phyloP scores from a whole-genome alignment of 1,284 basidiomycete species.

The Marasmius fiardii region DNA sequence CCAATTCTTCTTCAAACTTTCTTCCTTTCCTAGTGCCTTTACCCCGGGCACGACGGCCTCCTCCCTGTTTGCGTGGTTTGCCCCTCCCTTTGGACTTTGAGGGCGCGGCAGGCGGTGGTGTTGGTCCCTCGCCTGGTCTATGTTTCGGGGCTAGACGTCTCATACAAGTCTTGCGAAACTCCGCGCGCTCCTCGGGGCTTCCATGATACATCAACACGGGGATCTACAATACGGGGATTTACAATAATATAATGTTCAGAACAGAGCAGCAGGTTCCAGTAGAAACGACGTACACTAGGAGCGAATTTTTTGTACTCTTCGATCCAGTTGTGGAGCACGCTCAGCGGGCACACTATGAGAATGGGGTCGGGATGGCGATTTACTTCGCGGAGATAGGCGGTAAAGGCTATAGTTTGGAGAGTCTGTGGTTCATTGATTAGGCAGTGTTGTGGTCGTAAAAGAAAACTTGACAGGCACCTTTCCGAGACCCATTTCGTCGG shows the following conservation, averaged over 20 bases:
- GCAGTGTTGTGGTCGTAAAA: slow-evolving; percentile 2
- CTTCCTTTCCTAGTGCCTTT: slow-evolving; percentile 14
- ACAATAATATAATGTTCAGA: neutral
- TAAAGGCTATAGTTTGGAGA: slow-evolving; percentile 90
- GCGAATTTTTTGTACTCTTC: slow-evolving; percentile 87
- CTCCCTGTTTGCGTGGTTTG: slow-evolving; percentile 13
- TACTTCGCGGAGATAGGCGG: slow-evolving; percentile 82
- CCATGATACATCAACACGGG: slow-evolving; percentile 92
- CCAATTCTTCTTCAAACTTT: slow-evolving; percentile 19
- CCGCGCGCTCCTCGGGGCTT: slow-evolving; percentile 69
- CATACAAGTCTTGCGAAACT: slow-evolving; percentile 65
- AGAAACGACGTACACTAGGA: slow-evolving; percentile 49
- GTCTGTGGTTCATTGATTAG: slow-evolving; percentile 51
- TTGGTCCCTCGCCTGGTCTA: slow-evolving; percentile 14
- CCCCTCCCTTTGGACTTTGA: slow-evolving; percentile 21
- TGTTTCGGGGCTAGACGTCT: slow-evolving; percentile 23
- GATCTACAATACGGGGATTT: slow-evolving; percentile 47
- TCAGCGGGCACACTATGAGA: slow-evolving; percentile 88
- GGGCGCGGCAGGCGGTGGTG: slow-evolving; percentile 15
- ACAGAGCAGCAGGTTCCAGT: neutral
- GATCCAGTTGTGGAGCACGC: slow-evolving; percentile 91
- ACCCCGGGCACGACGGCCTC: slow-evolving; percentile 8
- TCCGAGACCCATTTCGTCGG: slow-evolving; percentile 93
- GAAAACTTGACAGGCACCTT: slow-evolving; percentile 47
- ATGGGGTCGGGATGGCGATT: slow-evolving; percentile 72